Base-by-base conservation (phyloP, 768 basidiomycete genomes). In the Termitomyces heimii region DNA sequence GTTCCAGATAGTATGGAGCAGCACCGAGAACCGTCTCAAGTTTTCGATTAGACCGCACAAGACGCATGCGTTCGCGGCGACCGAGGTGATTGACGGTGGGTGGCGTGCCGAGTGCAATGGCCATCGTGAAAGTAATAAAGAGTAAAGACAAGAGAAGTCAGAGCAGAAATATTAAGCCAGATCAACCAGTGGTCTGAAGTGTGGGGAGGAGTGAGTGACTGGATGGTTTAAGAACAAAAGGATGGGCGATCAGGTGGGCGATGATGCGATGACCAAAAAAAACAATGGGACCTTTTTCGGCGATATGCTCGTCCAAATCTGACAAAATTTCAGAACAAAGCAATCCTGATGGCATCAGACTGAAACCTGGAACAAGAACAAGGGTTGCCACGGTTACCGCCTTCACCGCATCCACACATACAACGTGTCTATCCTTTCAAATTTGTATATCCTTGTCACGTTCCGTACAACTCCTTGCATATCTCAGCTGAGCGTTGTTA, bases 21-120 rank as follows among this genome's bases (percentile, higher is more conserved):
- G 73, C 66, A 1, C 85, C 84, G 4, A 86, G 70, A 4, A 86
- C 65, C 16, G 78, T 75, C 12, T 75, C 75, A 28, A 87, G 75
- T 66, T 85, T 86, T 59, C 77, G 75, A 12, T 82, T 79, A 0
- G 83, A 80, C 44, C 80, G 80, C 42, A 85, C 70, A n/a, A 86
- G 77, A 42, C 79, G 80, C 4, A 73, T 61, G 5, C 83, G 80
- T 40, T 84, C 75, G 10, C 74, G 63, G 0, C 66, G 66, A 20
- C 76, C 72, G 32, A 82, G 75, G 6, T 69, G 71, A 69, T 83
- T 83, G 26, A 73, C 68, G 9, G 82, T 84, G 0, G 81, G 75
- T 5, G 83, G 82, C 20, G 68, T 68, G n/a, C 45, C 16, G 31
- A 42, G 49, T 22, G 4, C 20, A 43, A 32, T 29, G 37, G 40